These are phyloP conservation scores for Platismatia glauca DNA, from an alignment of 495 filamentous ascomycete species.

Conservation along the genomic window DNA sequence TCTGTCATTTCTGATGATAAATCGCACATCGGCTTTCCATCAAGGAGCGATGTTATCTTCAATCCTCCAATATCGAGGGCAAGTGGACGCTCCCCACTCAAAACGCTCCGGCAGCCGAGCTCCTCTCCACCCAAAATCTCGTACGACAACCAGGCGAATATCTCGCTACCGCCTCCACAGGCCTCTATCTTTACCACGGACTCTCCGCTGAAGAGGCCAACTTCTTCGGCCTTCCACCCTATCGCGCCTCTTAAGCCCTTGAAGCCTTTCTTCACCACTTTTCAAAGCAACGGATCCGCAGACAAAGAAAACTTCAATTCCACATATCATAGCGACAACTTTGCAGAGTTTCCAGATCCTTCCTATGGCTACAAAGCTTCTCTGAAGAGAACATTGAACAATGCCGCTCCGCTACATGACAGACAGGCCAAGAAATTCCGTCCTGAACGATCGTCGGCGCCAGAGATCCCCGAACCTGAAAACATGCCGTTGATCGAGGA, in stretches of 20 bases:
- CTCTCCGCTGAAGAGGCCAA: slow-evolving; percentile 71
- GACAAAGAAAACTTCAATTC: slow-evolving; percentile 62
- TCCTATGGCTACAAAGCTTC: slow-evolving; percentile 51
- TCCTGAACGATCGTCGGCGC: slow-evolving; percentile 36
- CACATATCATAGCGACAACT: slow-evolving; percentile 38
- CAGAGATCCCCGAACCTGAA: slow-evolving; percentile 58
- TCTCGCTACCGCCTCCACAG: slow-evolving; percentile 66
- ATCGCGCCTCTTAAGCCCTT: slow-evolving; percentile 42
- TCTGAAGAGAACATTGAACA: slow-evolving; percentile 59
- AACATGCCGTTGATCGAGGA: slow-evolving; percentile 75
- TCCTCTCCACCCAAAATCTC: slow-evolving; percentile 35
- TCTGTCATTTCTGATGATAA: slow-evolving; percentile 36
- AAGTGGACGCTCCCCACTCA: slow-evolving; percentile 53
- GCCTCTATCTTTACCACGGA: slow-evolving; percentile 63
- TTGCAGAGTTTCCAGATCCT: slow-evolving; percentile 45
- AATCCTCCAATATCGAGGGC: slow-evolving; percentile 43
- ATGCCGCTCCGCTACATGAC: slow-evolving; percentile 68
- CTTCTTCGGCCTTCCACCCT: slow-evolving; percentile 51
- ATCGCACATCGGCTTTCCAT: slow-evolving; percentile 25
- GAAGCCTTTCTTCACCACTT: slow-evolving; percentile 56
- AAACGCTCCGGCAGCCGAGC: slow-evolving; percentile 39
- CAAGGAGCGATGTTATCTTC: slow-evolving; percentile 41
- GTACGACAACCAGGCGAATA: slow-evolving; percentile 35
- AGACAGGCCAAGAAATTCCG: slow-evolving; percentile 54
- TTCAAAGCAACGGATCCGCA: slow-evolving; percentile 39